These are phyloP conservation scores for Diaporthe eres DNA, from an alignment of 2,329 filamentous ascomycete genomes.

Conservation along the genomic window DNA sequence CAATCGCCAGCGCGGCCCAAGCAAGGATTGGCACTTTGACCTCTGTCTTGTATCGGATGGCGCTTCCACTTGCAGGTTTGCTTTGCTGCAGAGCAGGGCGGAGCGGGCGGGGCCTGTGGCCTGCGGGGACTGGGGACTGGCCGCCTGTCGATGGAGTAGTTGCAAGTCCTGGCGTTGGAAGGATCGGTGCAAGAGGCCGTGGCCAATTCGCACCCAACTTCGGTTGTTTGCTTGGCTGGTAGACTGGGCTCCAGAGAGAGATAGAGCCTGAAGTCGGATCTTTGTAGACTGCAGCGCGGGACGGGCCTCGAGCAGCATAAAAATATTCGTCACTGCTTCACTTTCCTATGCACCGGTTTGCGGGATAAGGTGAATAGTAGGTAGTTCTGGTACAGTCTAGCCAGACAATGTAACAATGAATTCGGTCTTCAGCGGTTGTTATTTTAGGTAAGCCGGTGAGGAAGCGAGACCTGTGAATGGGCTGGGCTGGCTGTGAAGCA, in stretches of 20 bases:
- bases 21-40: conserved; percentile 28
- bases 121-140: conserved; percentile 18
- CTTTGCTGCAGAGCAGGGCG: conserved; percentile 28
- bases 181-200: conserved; percentile 9
- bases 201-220: conserved; percentile 27
- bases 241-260: background rate
- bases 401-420: background rate
- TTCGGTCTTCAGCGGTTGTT: background rate
- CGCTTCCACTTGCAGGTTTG: conserved; percentile 28
- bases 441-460: background rate
- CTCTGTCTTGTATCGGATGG: conserved; percentile 17
- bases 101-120: conserved; percentile 11
- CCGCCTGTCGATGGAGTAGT: conserved; percentile 15
- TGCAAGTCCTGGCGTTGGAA: conserved; percentile 7
- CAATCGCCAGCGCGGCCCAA: conserved; percentile 9
- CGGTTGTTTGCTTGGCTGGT: conserved; percentile 27
- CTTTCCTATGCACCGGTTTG: background rate
- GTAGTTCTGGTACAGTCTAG: background rate
- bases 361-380: background rate
- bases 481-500: conserved; percentile 10
- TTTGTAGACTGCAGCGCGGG: background rate
- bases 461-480: conserved; percentile 3
- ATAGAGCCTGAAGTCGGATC: background rate
- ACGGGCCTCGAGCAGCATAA: background rate
- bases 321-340: background rate